Evolutionary conservation across 805 yeast species (phyloP).

Genomic region (Zygosaccharomyces kombuchaensis): DNA sequence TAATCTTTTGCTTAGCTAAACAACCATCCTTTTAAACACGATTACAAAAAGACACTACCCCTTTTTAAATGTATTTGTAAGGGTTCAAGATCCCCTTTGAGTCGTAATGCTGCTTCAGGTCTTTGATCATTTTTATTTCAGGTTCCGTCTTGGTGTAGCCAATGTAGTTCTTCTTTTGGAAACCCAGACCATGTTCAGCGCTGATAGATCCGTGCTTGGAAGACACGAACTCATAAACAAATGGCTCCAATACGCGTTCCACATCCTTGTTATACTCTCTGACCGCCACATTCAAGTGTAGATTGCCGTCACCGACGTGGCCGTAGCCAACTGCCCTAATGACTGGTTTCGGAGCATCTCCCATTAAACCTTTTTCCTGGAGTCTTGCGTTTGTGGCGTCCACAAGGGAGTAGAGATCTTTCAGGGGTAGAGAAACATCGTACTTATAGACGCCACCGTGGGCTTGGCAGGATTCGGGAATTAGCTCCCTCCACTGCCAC

Average conservation of each 20-base stretch:
- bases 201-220: constrained; percentile 77
- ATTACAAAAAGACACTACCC: constrained; percentile 47
- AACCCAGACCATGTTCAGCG: constrained; percentile 97
- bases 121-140: constrained; percentile 72
- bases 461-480: constrained; percentile 81
- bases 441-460: constrained; percentile 96
- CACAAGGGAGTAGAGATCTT: constrained; percentile 75
- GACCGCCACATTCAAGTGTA: constrained; percentile 90
- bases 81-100: constrained; percentile 93
- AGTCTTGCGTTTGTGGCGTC: constrained; percentile 68
- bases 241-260: constrained; percentile 84
- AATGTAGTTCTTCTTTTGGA: constrained; percentile 89
- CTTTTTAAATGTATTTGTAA: constrained; percentile 68
- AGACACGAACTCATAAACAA: constrained; percentile 85
- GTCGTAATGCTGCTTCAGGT: constrained; percentile 76
- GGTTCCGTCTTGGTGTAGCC: constrained; percentile 73
- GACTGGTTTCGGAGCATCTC: constrained; percentile 61
- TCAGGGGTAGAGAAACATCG: constrained; percentile 88
- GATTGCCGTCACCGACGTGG: constrained; percentile 96
- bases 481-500: constrained; percentile 95
- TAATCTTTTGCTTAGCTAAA: constrained; percentile 4
- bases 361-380: constrained; percentile 50
- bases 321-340: constrained; percentile 93
- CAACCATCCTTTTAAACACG: constrained; percentile 69
- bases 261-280: constrained; percentile 75